Conservation (phyloP, 257 asterid genomes). For the Gentiana macrophylla region DNA sequence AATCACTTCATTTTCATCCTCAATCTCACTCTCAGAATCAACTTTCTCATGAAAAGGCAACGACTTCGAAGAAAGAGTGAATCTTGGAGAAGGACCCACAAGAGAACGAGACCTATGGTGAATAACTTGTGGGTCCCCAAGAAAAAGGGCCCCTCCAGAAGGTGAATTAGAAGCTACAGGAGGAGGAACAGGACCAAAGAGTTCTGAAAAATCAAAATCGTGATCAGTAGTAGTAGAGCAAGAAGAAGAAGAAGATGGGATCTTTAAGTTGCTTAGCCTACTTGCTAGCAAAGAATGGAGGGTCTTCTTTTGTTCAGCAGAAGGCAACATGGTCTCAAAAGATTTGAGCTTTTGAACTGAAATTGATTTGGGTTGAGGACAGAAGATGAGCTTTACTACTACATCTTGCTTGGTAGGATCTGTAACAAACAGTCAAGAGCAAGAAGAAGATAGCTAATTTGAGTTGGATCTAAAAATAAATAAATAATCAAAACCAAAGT, state of each 20-base stretch:
- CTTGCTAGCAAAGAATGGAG: slow-evolving; percentile 50
- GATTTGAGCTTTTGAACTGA: neutral
- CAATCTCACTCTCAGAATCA: slow-evolving; percentile 45
- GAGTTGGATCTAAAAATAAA: too few relatives aligned
- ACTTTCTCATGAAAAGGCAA: slow-evolving; percentile 41
- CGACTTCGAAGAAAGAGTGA: slow-evolving; percentile 62
- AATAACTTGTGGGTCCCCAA: slow-evolving; percentile 63
- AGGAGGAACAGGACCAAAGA: slow-evolving; percentile 41
- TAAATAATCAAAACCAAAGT: too few relatives aligned
- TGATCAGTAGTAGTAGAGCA: slow-evolving; percentile 23
- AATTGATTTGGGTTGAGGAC: neutral
- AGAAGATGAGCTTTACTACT: slow-evolving; percentile 16
- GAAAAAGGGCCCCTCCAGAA: slow-evolving; percentile 28
- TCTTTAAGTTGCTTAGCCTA: slow-evolving; percentile 54
- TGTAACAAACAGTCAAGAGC: too few relatives aligned
- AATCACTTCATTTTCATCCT: slow-evolving; percentile 12
- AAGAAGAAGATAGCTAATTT: too few relatives aligned
- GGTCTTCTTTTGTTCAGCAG: slow-evolving; percentile 40
- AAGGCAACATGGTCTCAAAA: slow-evolving; percentile 11
- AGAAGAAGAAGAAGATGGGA: slow-evolving; percentile 43
- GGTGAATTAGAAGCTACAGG: slow-evolving; percentile 26
- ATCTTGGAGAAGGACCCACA: slow-evolving; percentile 84
- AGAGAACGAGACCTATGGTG: slow-evolving; percentile 80
- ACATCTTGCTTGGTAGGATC: slow-evolving; percentile 6
- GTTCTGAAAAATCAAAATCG: slow-evolving; percentile 72